These are phyloP conservation scores for Laburnicola sp. DNA, from an alignment of 2,329 filamentous ascomycete genomes.

Conservation along the genomic window DNA sequence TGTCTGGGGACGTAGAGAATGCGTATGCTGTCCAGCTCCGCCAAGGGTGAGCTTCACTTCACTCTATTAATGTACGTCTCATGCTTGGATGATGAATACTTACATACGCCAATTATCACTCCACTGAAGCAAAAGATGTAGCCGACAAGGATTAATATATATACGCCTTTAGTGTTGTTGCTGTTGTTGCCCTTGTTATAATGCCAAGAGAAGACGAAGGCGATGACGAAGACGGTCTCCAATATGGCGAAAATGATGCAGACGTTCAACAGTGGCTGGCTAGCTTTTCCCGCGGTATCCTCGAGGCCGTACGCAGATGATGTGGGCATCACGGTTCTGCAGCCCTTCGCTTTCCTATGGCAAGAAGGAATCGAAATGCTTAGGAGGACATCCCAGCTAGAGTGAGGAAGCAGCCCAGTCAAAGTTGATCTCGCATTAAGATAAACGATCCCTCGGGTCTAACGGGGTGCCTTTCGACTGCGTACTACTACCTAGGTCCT, in stretches of 20 bases:
- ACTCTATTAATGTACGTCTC: conserved; percentile 3
- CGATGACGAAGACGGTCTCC: conserved; percentile 23
- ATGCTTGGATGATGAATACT: background rate
- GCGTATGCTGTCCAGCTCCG: conserved; percentile 22
- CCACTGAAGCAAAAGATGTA: conserved; percentile 25
- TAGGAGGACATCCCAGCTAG: conserved; percentile 5
- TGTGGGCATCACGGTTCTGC: background rate
- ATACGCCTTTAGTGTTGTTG: conserved; percentile 15
- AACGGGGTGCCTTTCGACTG: background rate
- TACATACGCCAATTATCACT: conserved; percentile 22
- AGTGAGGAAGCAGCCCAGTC: background rate
- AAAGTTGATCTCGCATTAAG: background rate
- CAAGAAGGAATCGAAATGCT: background rate
- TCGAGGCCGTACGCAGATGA: background rate
- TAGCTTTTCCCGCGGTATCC: background rate
- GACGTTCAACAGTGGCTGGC: conserved; percentile 21
- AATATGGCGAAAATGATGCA: conserved; percentile 26
- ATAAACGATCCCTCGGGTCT: background rate
- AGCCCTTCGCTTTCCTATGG: background rate
- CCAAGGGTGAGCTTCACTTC: conserved; percentile 23
- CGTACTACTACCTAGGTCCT: conserved; percentile 2
- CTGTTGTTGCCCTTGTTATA: conserved; percentile 17
- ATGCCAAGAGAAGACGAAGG: conserved; percentile 25
- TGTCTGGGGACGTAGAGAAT: conserved; percentile 10
- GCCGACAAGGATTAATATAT: conserved; percentile 15